phyloP scores from a whole-genome alignment of 306 rosid species.

The Rosa multiflora region DNA sequence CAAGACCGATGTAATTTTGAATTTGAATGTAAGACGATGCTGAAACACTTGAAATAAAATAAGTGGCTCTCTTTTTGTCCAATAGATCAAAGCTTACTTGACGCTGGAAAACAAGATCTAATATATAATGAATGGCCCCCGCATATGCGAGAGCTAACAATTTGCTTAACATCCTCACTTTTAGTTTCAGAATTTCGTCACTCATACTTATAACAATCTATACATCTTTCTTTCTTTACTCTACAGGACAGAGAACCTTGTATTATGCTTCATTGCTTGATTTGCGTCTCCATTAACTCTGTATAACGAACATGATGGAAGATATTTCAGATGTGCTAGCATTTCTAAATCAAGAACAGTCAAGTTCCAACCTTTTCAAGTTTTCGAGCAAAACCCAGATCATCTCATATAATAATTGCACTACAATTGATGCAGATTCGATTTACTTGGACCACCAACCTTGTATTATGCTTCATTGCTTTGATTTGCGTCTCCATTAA shows the following conservation, averaged over 20 bases:
- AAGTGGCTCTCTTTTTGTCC: not conserved
- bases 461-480: no score
- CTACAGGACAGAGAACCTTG: not conserved
- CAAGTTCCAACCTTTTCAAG: not conserved
- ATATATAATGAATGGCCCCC: not conserved
- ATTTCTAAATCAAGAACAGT: not conserved
- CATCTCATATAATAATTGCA: not conserved
- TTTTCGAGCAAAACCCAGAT: not conserved
- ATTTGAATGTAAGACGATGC: not conserved
- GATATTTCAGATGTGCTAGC: not conserved
- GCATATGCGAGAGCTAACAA: not conserved
- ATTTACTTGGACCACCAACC: conserved; percentile 39
- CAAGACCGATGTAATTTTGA: conserved; percentile 9
- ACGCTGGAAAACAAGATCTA: no score
- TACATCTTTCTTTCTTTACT: not conserved
- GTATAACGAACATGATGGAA: not conserved
- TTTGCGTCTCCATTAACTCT: not conserved
- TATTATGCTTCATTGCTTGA: no score
- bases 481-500: not conserved
- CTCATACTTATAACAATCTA: not conserved
- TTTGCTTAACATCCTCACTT: not conserved
- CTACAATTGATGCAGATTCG: conserved; percentile 17
- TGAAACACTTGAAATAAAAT: conserved; percentile 5
- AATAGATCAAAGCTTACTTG: not conserved
- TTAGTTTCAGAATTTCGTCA: not conserved